A percentile compares a stretch with the other conserved stretches of the same genome.
Evolutionary conservation across 2,329 filamentous ascomycete genomes (phyloP).

Genomic region (Stagonosporopsis cucurbitacearum): DNA sequence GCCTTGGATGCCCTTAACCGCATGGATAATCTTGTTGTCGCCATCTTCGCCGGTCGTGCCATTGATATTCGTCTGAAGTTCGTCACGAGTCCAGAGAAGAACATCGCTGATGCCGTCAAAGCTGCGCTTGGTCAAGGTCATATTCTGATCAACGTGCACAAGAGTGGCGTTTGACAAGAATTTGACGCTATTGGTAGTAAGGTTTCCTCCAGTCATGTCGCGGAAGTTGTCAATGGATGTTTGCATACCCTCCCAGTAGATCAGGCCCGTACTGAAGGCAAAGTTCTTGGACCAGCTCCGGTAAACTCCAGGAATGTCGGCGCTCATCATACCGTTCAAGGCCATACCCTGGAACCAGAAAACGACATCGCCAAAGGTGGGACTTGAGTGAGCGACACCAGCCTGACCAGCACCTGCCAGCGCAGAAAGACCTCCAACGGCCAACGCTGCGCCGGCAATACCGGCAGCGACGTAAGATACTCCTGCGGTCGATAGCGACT

Average conservation of each 20-base stretch:
- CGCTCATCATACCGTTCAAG: constrained; percentile 94
- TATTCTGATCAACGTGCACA: constrained; percentile 69
- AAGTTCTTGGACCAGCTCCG: constrained; percentile 92
- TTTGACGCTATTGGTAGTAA: constrained; percentile 78
- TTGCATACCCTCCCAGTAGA: constrained; percentile 84
- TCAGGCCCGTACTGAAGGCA: constrained; percentile 83
- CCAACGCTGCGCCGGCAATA: constrained; percentile 81
- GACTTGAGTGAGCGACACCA: constrained; percentile 69
- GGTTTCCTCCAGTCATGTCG: constrained; percentile 79
- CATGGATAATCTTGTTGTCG: constrained; percentile 57
- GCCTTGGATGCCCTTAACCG: constrained; percentile 77
- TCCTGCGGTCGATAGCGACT: constrained; percentile 75
- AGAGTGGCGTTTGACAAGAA: constrained; percentile 79
- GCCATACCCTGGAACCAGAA: constrained; percentile 93
- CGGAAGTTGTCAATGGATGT: constrained; percentile 84
- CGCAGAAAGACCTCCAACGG: constrained; percentile 75
- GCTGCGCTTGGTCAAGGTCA: constrained; percentile 61
- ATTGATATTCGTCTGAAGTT: constrained; percentile 36
- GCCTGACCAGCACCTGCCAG: constrained; percentile 61
- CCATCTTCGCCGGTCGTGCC: constrained; percentile 49
- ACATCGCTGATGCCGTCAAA: constrained; percentile 48
- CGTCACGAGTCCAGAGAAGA: constrained; percentile 63
- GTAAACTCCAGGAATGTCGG: constrained; percentile 86
- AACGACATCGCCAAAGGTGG: constrained; percentile 84
- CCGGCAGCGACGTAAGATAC: constrained; percentile 85